Percentiles rank a stretch among this genome's conserved stretches.
These are phyloP conservation scores for Alternaria hordeiaustralica DNA, from an alignment of 2,329 filamentous ascomycete species.

Conservation along the genomic window DNA sequence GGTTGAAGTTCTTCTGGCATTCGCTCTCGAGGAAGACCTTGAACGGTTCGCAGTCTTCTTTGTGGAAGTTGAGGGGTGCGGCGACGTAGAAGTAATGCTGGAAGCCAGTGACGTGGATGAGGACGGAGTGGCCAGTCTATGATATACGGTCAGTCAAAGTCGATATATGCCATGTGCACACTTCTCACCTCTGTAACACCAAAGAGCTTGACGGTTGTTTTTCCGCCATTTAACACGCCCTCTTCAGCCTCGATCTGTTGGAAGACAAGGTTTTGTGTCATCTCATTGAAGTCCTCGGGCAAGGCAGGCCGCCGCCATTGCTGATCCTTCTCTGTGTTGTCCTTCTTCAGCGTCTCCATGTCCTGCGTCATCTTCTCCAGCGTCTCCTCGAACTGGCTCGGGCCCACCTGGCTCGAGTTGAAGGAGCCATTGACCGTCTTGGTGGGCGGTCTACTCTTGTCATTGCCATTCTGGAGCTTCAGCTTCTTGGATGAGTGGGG, in stretches of 20 bases:
- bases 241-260: conserved; percentile 97
- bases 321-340: conserved; percentile 91
- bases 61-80: conserved; percentile 81
- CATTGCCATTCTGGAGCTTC: conserved; percentile 71
- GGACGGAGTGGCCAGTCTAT: conserved; percentile 80
- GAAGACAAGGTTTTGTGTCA: conserved; percentile 77
- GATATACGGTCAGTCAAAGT: conserved; percentile 14
- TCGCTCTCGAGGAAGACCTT: conserved; percentile 80
- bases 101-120: conserved; percentile 95
- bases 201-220: conserved; percentile 85
- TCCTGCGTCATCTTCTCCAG: conserved; percentile 96
- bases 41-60: conserved; percentile 78
- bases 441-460: conserved; percentile 67
- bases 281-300: conserved; percentile 63
- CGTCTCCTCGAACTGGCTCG: conserved; percentile 94
- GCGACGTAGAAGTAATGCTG: conserved; percentile 95
- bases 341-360: conserved; percentile 82
- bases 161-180: neutral
- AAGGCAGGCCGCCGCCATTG: conserved; percentile 78
- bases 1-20: conserved; percentile 61
- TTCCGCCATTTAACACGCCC: conserved; percentile 78
- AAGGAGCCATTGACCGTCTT: conserved; percentile 65
- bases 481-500: conserved; percentile 75
- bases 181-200: conserved; percentile 79
- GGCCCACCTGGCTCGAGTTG: conserved; percentile 74